These are phyloP conservation scores for Amanita molliuscula DNA, from an alignment of 768 basidiomycete genomes.

Conservation along the genomic window DNA sequence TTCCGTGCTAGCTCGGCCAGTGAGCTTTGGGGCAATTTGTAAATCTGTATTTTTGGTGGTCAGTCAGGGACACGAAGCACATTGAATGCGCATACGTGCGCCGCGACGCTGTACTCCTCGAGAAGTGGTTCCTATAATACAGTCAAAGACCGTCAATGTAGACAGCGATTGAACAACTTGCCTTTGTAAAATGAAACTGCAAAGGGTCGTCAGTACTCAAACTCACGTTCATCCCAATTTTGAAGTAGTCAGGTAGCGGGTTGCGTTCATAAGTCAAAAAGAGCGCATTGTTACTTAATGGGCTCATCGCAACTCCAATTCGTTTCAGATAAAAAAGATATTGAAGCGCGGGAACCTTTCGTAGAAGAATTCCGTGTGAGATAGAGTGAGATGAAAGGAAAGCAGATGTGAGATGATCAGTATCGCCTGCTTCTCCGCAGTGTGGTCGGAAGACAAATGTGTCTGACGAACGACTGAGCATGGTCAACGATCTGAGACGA, in stretches of 20 bases:
- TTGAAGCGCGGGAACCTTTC: constrained; percentile 94
- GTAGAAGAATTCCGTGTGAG: constrained; percentile 95
- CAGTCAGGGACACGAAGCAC: not conserved
- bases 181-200: constrained; percentile 99
- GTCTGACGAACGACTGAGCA: constrained; percentile 33
- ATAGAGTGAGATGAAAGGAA: constrained; percentile 97
- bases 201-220: constrained; percentile 92
- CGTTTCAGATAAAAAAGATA: constrained; percentile 98
- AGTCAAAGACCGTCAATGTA: not conserved
- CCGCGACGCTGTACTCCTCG: constrained; percentile 97
- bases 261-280: constrained; percentile 97
- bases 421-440: constrained; percentile 96
- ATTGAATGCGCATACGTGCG: constrained; percentile 53
- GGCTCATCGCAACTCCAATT: constrained; percentile 98
- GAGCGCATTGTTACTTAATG: constrained; percentile 93
- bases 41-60: constrained; percentile 47
- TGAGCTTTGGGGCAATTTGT: constrained; percentile 90
- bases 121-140: constrained; percentile 71
- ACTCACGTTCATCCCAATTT: constrained; percentile 90
- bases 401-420: constrained; percentile 92
- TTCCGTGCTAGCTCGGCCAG: constrained; percentile 97
- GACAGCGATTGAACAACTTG: constrained; percentile 16
- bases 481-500: not conserved
- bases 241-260: constrained; percentile 95
- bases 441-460: constrained; percentile 97